phyloP scores from a whole-genome alignment of 2,329 filamentous ascomycete species.

The Nemania abortiva region DNA sequence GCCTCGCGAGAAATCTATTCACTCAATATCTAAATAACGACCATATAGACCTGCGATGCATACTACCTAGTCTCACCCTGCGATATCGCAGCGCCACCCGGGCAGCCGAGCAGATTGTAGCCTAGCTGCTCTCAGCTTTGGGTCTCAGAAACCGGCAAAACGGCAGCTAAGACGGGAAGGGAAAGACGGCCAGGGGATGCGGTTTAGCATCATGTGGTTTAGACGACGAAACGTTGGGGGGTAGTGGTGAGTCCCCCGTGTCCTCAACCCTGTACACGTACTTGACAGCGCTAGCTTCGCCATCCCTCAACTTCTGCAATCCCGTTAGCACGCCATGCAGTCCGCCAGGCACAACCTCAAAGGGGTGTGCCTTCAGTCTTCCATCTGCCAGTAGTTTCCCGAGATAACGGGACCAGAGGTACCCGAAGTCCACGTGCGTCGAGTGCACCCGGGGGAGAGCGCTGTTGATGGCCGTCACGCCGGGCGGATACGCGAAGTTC shows the following conservation, averaged over 20 bases:
- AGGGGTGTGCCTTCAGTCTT: slow-evolving; percentile 62
- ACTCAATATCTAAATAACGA: not conserved
- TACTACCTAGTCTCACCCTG: not conserved
- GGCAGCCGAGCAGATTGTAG: not conserved
- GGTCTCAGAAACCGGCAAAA: not conserved
- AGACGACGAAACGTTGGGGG: not conserved
- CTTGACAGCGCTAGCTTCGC: slow-evolving; percentile 73
- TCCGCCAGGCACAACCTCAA: slow-evolving; percentile 66
- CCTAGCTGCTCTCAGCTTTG: not conserved
- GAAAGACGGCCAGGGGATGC: not conserved
- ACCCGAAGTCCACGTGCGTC: slow-evolving; percentile 38
- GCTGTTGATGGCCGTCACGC: slow-evolving; percentile 32
- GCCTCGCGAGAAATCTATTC: not conserved
- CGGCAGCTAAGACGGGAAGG: slow-evolving; percentile 1
- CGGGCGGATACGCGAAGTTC: slow-evolving; percentile 36
- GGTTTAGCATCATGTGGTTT: not conserved
- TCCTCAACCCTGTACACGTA: slow-evolving; percentile 66
- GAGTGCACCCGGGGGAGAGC: slow-evolving; percentile 25
- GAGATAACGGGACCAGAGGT: slow-evolving; percentile 51
- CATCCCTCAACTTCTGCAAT: slow-evolving; percentile 67
- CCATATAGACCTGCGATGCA: not conserved
- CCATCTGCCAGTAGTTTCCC: slow-evolving; percentile 60
- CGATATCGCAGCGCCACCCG: not conserved
- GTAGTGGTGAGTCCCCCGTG: slow-evolving; percentile 35
- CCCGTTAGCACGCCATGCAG: slow-evolving; percentile 65